A percentile compares a stretch with the other conserved stretches of the same genome.
Evolutionary conservation across 306 rosid genomes (phyloP).

Genomic region (Astragalus glycyphyllos): DNA sequence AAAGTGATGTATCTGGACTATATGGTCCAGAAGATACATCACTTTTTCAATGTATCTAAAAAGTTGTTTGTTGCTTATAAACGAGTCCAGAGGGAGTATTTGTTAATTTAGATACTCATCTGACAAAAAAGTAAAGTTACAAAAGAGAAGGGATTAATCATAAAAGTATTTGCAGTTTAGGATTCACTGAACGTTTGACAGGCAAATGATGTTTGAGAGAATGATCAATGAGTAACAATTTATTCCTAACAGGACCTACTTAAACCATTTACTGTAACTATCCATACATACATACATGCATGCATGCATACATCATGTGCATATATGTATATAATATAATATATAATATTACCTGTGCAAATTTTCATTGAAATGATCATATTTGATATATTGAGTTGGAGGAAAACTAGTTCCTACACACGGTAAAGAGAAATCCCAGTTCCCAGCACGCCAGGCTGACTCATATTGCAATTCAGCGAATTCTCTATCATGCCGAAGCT

Average conservation of each 20-base stretch:
- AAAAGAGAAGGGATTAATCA: background rate
- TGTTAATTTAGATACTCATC: background rate
- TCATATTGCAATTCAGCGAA: constrained; percentile 88
- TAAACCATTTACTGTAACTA: background rate
- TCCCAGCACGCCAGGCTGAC: constrained; percentile 97
- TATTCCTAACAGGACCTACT: background rate
- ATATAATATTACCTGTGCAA: constrained; percentile 72
- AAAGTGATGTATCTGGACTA: no score
- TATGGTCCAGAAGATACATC: no score
- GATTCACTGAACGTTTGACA: background rate
- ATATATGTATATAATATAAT: background rate
- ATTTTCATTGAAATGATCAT: constrained; percentile 74
- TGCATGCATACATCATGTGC: background rate
- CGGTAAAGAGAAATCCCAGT: constrained; percentile 90
- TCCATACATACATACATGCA: no score
- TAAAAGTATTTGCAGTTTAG: background rate
- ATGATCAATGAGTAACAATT: constrained; percentile 10
- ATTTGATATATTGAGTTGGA: constrained; percentile 51
- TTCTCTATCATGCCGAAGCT: constrained; percentile 80
- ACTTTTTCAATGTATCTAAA: no score
- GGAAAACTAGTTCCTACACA: constrained; percentile 51
- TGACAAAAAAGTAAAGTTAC: background rate
- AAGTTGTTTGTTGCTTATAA: no score
- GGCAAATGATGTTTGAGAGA: background rate
- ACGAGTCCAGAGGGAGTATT: no score